phyloP scores from a whole-genome alignment of 2,329 filamentous ascomycete species.

The Fusarium pseudoanthophilum region DNA sequence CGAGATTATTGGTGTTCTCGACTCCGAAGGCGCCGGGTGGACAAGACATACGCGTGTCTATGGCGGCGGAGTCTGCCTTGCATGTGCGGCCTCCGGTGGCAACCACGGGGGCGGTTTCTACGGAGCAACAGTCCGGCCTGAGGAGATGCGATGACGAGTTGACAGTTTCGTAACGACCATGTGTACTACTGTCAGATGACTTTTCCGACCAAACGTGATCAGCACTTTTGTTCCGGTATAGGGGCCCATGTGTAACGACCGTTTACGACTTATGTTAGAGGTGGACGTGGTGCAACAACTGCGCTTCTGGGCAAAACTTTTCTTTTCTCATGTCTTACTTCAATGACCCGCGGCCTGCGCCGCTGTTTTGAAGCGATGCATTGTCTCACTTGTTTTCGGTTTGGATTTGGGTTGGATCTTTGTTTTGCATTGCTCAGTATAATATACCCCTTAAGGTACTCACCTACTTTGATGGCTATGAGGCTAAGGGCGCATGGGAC shows the following conservation, averaged over 20 bases:
- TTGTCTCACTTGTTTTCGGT: slow-evolving; percentile 4
- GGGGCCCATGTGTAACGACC: slow-evolving; percentile 33
- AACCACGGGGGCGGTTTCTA: slow-evolving; percentile 62
- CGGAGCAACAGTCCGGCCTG: slow-evolving; percentile 63
- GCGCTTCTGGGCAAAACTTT: slow-evolving; percentile 32
- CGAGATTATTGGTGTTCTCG: slow-evolving; percentile 61
- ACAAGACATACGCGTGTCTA: slow-evolving; percentile 69
- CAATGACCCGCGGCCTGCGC: background rate
- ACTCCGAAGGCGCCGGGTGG: slow-evolving; percentile 63
- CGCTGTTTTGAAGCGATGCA: slow-evolving; percentile 3
- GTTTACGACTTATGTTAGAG: slow-evolving; percentile 41
- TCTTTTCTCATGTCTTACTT: slow-evolving; percentile 18
- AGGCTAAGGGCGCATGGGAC: slow-evolving; percentile 20
- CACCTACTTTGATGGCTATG: slow-evolving; percentile 14
- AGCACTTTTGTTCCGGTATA: slow-evolving; percentile 3
- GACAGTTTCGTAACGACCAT: background rate
- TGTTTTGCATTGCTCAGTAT: slow-evolving; percentile 21
- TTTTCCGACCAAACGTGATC: slow-evolving; percentile 6
- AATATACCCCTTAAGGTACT: slow-evolving; percentile 37
- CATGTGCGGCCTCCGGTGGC: slow-evolving; percentile 61
- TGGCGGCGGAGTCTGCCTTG: slow-evolving; percentile 66
- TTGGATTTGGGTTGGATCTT: slow-evolving; percentile 1
- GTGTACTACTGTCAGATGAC: slow-evolving; percentile 13
- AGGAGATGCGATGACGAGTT: slow-evolving; percentile 58
- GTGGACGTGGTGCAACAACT: slow-evolving; percentile 27